phyloP scores from a whole-genome alignment of 768 basidiomycete species.

The Leccinellum rugosiceps region DNA sequence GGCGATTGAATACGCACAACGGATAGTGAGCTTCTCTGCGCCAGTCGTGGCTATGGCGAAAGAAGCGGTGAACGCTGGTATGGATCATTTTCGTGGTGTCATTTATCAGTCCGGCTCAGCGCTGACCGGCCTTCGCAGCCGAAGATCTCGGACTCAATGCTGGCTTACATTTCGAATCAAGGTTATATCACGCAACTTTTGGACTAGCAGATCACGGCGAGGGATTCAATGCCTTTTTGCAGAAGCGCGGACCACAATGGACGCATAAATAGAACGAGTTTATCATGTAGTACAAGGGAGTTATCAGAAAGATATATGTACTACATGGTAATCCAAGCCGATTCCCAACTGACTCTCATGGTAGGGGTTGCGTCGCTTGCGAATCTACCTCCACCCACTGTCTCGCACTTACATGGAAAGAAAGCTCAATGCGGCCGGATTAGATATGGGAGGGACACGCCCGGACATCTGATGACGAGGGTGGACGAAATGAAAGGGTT shows the following conservation, averaged over 20 bases:
- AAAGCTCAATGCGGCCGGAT: background rate
- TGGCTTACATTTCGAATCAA: constrained; percentile 45
- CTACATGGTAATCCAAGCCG: too few species aligned
- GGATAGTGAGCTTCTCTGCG: constrained; percentile 32
- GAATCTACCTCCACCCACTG: background rate
- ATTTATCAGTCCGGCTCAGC: background rate
- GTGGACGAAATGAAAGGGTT: background rate
- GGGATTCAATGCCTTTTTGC: constrained; percentile 48
- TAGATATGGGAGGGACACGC: background rate
- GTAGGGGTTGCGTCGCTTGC: background rate
- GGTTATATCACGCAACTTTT: constrained; percentile 50
- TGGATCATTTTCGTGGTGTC: background rate
- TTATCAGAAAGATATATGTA: background rate
- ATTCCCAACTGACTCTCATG: background rate
- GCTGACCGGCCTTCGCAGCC: constrained; percentile 26
- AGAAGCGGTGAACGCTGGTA: constrained; percentile 49
- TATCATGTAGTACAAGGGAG: background rate
- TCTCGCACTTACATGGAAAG: background rate
- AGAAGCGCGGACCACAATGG: constrained; percentile 45
- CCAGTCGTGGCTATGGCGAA: constrained; percentile 40
- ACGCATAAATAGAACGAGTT: constrained; percentile 34
- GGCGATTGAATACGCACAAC: constrained; percentile 40
- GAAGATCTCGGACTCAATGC: constrained; percentile 44
- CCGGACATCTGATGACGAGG: background rate
- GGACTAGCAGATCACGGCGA: constrained; percentile 46